Conservation (phyloP, 192 early-diverging fungal genomes). For the Coemansia sp. region DNA sequence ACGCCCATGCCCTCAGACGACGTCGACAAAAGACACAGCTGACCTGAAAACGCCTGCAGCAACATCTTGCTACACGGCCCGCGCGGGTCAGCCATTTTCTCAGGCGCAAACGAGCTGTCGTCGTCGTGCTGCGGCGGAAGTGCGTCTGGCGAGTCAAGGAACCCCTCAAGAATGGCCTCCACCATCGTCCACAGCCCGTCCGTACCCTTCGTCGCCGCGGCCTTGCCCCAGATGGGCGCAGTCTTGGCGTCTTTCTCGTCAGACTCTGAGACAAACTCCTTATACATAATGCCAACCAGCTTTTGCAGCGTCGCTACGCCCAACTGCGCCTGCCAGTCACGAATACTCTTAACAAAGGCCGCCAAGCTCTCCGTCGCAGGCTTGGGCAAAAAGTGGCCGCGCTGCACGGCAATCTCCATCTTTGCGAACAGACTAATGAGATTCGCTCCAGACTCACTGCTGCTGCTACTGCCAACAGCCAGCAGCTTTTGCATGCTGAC, state of each 20-base stretch:
- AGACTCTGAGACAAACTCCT: constrained; percentile 11
- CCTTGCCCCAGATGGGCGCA: constrained; percentile 10
- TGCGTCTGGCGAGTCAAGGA: constrained; percentile 21
- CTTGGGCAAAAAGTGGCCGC: constrained; percentile 11
- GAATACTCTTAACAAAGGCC: constrained; percentile 20
- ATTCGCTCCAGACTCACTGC: not conserved
- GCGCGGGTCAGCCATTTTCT: not conserved
- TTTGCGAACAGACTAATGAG: constrained; percentile 5
- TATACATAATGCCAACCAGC: constrained; percentile 24
- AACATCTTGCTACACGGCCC: constrained; percentile 24
- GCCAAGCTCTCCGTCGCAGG: constrained; percentile 13
- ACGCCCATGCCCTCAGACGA: constrained; percentile 40
- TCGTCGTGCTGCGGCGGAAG: not conserved
- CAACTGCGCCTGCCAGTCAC: constrained; percentile 18
- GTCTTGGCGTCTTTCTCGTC: not conserved
- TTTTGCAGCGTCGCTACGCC: constrained; percentile 11
- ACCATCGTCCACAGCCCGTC: constrained; percentile 33
- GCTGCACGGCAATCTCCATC: not conserved
- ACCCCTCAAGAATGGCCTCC: constrained; percentile 23
- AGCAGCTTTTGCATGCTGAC: constrained; percentile 10
- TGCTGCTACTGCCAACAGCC: not conserved
- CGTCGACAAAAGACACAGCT: constrained; percentile 47
- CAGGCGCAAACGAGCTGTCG: not conserved
- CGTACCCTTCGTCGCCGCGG: not conserved
- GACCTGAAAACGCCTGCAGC: constrained; percentile 36